Evolutionary conservation across 768 basidiomycete species (phyloP).

Genomic region (Gymnopilus dilepis): DNA sequence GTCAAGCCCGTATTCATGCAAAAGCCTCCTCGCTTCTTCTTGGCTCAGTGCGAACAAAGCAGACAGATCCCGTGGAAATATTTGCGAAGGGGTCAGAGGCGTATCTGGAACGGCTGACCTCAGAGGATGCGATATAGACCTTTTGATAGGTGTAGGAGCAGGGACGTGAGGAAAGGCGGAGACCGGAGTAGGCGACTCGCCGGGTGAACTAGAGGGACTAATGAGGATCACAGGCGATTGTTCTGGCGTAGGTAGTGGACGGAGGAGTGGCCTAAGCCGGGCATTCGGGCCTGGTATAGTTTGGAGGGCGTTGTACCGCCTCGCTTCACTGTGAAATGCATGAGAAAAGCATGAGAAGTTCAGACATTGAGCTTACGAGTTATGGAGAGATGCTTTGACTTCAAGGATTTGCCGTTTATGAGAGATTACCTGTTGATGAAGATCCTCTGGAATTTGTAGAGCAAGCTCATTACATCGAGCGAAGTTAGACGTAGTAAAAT

Average conservation of each 20-base stretch:
- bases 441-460: conserved; percentile 46
- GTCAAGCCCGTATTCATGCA: conserved; percentile 51
- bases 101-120: conserved; percentile 27
- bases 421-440: conserved; percentile 42
- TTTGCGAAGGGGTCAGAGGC: conserved; percentile 45
- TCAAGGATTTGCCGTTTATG: conserved; percentile 50
- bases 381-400: conserved; percentile 48
- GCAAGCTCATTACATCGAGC: conserved; percentile 37
- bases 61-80: conserved; percentile 54
- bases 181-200: conserved; percentile 31
- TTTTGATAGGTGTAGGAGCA: conserved; percentile 35
- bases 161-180: conserved; percentile 35
- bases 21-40: conserved; percentile 44
- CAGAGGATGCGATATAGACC: conserved; percentile 25
- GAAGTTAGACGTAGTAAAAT: neutral
- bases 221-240: conserved; percentile 46
- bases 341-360: neutral
- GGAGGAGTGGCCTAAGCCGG: conserved; percentile 54
- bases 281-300: conserved; percentile 39
- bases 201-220: conserved; percentile 31
- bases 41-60: conserved; percentile 48
- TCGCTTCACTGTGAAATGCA: conserved; percentile 44
- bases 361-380: conserved; percentile 46
- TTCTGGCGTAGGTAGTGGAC: conserved; percentile 52
- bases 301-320: conserved; percentile 41